Evolutionary conservation across 106 monocot genomes (phyloP).

Genomic region (Platanthera guangdongensis): DNA sequence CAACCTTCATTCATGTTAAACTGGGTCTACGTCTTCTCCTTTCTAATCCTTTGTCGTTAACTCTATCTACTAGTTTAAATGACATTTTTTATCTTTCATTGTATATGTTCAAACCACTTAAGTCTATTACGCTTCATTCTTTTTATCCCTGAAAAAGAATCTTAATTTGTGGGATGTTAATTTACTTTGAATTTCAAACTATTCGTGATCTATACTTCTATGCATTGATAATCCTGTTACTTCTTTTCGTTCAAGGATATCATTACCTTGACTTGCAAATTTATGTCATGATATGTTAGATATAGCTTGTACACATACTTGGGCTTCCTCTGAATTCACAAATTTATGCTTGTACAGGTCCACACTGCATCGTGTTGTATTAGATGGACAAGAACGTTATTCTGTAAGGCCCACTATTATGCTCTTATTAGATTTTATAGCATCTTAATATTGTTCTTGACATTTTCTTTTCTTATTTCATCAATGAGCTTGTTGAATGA

Average conservation of each 20-base stretch:
- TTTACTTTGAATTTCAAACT: too few species aligned
- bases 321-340: background rate
- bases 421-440: background rate
- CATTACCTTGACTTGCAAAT: background rate
- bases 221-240: background rate
- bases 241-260: background rate
- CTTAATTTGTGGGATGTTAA: too few species aligned
- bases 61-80: too few species aligned
- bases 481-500: background rate
- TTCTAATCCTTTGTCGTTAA: too few species aligned
- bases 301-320: background rate
- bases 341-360: constrained; percentile 34
- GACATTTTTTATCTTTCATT: background rate
- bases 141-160: too few species aligned
- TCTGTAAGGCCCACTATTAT: constrained; percentile 48
- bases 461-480: background rate
- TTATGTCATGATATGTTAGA: background rate
- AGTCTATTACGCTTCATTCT: too few species aligned
- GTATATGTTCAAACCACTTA: background rate
- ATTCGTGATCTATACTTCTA: background rate
- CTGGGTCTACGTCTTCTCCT: too few species aligned
- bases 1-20: too few species aligned
- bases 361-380: constrained; percentile 73
- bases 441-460: background rate
- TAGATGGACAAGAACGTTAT: constrained; percentile 60